Conservation (phyloP, 1,284 basidiomycete genomes). For the Mycosarcoma maydis region DNA sequence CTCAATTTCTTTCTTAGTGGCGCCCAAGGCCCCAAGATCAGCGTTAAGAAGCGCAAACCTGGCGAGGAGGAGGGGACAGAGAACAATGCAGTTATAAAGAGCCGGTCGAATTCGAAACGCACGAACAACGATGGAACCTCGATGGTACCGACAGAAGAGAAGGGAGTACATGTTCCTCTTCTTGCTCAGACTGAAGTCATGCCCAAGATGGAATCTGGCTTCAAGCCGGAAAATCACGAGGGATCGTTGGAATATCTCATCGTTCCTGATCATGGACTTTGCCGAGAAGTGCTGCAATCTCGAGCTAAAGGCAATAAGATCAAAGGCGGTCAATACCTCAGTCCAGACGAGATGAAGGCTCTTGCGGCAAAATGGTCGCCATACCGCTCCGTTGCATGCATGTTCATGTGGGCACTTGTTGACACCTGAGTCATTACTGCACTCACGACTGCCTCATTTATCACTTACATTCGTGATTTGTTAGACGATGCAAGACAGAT, state of each 20-base stretch:
- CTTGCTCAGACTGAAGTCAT: conserved; percentile 33
- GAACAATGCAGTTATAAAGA: conserved; percentile 2
- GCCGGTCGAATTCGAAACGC: neutral
- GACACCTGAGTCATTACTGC: conserved; percentile 29
- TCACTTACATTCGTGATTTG: neutral
- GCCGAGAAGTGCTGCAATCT: conserved; percentile 35
- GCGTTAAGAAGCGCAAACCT: conserved; percentile 50
- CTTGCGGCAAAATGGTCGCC: conserved; percentile 59
- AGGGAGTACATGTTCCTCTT: conserved; percentile 21
- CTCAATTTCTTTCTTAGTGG: conserved; percentile 56
- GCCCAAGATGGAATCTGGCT: conserved; percentile 28
- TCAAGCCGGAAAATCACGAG: neutral
- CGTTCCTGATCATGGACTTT: conserved; percentile 32
- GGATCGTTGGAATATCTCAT: conserved; percentile 30
- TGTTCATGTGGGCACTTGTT: conserved; percentile 61
- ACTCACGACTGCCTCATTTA: too few relatives aligned
- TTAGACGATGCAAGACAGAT: neutral
- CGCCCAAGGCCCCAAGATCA: conserved; percentile 44
- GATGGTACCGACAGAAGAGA: conserved; percentile 37
- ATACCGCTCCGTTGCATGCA: conserved; percentile 58
- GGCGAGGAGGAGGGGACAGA: conserved; percentile 28
- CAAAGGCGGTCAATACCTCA: conserved; percentile 61
- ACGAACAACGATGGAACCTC: neutral
- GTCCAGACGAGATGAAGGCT: conserved; percentile 59
- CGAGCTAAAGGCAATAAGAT: conserved; percentile 61